A percentile compares a stretch with the other conserved stretches of the same genome.
Evolutionary conservation across 78 protist genomes (phyloP).

Genomic region (Polysphondylium violaceum): DNA sequence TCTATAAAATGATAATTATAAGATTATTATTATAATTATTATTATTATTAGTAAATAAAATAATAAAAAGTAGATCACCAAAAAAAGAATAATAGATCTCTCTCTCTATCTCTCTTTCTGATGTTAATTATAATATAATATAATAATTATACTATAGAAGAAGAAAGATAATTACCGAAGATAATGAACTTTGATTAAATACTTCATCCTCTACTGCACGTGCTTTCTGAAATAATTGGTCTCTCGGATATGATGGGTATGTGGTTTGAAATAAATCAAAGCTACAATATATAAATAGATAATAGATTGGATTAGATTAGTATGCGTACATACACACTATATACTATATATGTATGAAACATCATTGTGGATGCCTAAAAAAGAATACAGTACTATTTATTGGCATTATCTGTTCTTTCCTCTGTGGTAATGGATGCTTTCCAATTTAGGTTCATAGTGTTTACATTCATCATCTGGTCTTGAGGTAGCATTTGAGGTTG

Average conservation of each 20-base stretch:
- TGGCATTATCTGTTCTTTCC: background rate
- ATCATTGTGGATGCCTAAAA: background rate
- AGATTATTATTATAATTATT: background rate
- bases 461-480: no score
- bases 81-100: no score
- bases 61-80: no score
- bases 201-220: no score
- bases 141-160: no score
- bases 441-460: no score
- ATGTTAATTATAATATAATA: no score
- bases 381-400: background rate
- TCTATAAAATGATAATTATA: background rate
- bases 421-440: background rate
- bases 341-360: background rate
- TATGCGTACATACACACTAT: background rate
- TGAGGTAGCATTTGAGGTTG: no score
- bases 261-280: background rate
- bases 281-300: background rate
- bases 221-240: background rate
- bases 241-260: background rate
- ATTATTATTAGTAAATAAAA: no score
- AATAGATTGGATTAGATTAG: background rate
- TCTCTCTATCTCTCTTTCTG: no score
- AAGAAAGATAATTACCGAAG: no score
- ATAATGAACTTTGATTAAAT: no score